These are phyloP conservation scores for Pichia sp. DNA, from an alignment of 1,139 yeast genomes.

Conservation along the genomic window DNA sequence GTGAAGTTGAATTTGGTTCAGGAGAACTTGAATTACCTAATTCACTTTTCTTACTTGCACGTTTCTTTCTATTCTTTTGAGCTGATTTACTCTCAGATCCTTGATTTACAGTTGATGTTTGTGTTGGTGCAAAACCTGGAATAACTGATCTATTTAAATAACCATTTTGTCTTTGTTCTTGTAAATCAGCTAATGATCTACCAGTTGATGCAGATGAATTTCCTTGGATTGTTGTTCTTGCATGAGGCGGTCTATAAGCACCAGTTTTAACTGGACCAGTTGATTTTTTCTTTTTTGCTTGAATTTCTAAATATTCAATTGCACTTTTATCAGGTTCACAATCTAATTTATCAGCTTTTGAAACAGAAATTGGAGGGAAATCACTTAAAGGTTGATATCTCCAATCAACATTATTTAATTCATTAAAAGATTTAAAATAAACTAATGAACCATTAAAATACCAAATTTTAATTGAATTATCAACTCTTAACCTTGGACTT, in stretches of 20 bases:
- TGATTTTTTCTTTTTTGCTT: slow-evolving; percentile 21
- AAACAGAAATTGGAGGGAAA: slow-evolving; percentile 44
- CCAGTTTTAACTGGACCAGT: slow-evolving; percentile 36
- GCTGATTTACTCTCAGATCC: slow-evolving; percentile 40
- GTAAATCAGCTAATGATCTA: slow-evolving; percentile 53
- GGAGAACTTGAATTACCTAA: slow-evolving; percentile 9
- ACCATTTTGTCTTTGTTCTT: slow-evolving; percentile 32
- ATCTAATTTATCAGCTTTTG: slow-evolving; percentile 35
- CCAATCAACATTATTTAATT: slow-evolving; percentile 81
- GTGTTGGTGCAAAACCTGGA: slow-evolving; percentile 4
- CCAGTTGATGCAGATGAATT: slow-evolving; percentile 24
- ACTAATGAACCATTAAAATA: slow-evolving; percentile 81
- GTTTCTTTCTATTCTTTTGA: slow-evolving; percentile 72
- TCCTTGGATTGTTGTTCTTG: slow-evolving; percentile 28
- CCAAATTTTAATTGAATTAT: slow-evolving; percentile 92
- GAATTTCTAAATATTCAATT: slow-evolving; percentile 45
- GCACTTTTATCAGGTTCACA: slow-evolving; percentile 72
- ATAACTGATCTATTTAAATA: slow-evolving; percentile 15
- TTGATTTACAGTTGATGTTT: slow-evolving; percentile 29
- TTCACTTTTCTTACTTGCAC: slow-evolving; percentile 49
- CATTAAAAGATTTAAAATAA: slow-evolving; percentile 72
- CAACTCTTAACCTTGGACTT: slow-evolving; percentile 93
- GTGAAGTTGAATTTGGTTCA: no score
- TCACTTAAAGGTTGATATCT: slow-evolving; percentile 60
- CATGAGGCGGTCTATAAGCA: slow-evolving; percentile 19